Evolutionary conservation across 306 rosid genomes (phyloP), one percentile per base, ranked within the genome.

Genomic region (Begonia masoniana): DNA sequence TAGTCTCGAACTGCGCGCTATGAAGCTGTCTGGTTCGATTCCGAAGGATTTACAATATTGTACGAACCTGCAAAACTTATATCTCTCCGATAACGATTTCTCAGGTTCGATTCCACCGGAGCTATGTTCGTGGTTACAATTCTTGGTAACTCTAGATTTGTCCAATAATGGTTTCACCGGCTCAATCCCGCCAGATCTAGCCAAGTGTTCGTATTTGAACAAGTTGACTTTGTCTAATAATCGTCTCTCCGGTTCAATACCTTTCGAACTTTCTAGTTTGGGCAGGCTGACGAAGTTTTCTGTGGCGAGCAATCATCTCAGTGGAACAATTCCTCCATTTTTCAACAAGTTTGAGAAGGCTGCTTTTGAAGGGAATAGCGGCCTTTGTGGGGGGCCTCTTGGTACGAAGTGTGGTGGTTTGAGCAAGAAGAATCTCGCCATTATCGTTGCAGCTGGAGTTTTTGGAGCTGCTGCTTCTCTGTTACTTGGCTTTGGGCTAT

Each of bases 391-490:
- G 17, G 72, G 64, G 48, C 94, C 96, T 19, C 75, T 83, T 24
- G 91, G 83, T 60, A 71, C 81, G 2, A 83, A 82, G 65, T 91
- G 99, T 58, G 94, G 92, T 9, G 88, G 88, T 17, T 52, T 91
- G 81, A 86, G 91, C 45, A 91, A 73, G 68, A 91, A 73, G 79
- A 91, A 65, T 67, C 80, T 91, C 48, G 88, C 94, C 15, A 81
- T 91, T 50, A 91, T 86, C 41, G 65, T 91, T n/a, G 91, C 99
- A 41, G 96, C 96, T 9, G 96, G 96, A 24, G 88, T 91, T 14
- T 83, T 91, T 65, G 94, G 99, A 15, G 99, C 96, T 4, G 94
- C 94, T n/a, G 88, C 72, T 53, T 82, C 94, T 4, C 60, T 91
- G 72, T 55, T 91, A 17, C 43, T 81, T 56, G 88, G 82, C 60